Base-by-base conservation (phyloP, 495 filamentous ascomycete species). In the Poronia punctata region DNA sequence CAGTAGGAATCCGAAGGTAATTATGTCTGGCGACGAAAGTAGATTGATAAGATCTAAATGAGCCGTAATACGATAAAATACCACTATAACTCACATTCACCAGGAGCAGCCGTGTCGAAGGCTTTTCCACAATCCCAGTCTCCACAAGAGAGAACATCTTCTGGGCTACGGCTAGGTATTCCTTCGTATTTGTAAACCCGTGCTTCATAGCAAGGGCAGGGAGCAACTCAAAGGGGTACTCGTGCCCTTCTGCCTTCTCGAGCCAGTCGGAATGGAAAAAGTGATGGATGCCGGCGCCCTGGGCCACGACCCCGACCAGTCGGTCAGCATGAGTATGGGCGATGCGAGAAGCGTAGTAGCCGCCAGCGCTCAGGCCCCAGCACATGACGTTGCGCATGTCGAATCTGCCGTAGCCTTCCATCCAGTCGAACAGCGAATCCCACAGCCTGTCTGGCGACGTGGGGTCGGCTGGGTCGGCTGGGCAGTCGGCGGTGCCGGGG, bases 401-500 rank as follows among this genome's bases (percentile, higher is more conserved):
- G 43, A 90, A 78, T 38, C 70, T 64, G 3, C 66, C 62, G 32
- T 77, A 66, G 11, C 58, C 42, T 1, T 48, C 70, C 61, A 87
- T 77, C 72, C 82, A 89, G 8, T 78, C 74, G 7, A 89, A 60
- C 44, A 87, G 59, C 38, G 72, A 80, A 21, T 65, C 64, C 76
- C 82, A 87, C 32, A 81, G 62, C 14, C 80, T 65, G 18, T 79
- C 77, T 0, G 66, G 48, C 3, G 57, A 54, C 16, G 57, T 49
- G 3, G 73, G 63, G 40, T 76, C 70, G 0, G 65, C 59, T 4
- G 60, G 65, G 40, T 80, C 76, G 0, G 83, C 82, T 0, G 84
- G 85, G 43, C 74, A 85, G 55, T 90, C 85, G 2, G 82, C 85
- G 1, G 85, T 90, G 0, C 85, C 85, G 0, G 84, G 85, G 42